A percentile compares a stretch with the other conserved stretches of the same genome.
These are phyloP conservation scores for Fraxinus anomala DNA, from an alignment of 257 asterid species.

Conservation along the genomic window DNA sequence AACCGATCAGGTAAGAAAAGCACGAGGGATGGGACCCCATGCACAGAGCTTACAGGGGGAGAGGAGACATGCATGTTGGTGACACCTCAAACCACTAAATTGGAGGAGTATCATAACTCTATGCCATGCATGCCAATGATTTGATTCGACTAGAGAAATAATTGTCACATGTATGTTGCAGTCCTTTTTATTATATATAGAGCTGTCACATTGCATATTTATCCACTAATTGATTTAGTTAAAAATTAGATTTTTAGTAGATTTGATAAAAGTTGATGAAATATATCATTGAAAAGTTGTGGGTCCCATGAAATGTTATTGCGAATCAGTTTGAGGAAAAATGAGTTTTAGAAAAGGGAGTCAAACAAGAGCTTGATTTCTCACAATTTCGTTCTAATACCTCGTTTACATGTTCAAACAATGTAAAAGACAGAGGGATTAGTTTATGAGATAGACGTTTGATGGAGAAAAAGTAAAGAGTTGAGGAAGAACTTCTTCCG, in stretches of 20 bases:
- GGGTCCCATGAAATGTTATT: too few species aligned
- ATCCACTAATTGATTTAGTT: neutral
- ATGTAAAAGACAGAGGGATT: neutral
- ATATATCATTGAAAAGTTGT: too few species aligned
- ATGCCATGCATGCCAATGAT: constrained; percentile 26
- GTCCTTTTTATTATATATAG: constrained; percentile 16
- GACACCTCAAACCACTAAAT: constrained; percentile 37
- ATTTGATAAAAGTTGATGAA: too few species aligned
- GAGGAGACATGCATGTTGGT: constrained; percentile 50
- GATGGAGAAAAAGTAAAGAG: neutral
- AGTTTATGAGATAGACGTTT: neutral
- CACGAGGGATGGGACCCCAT: constrained; percentile 54
- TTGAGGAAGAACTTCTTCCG: neutral
- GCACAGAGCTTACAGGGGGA: constrained; percentile 17
- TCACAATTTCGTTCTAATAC: neutral
- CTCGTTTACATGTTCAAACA: too few species aligned
- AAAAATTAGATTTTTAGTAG: too few species aligned
- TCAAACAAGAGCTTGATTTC: too few species aligned
- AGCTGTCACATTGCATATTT: constrained; percentile 36
- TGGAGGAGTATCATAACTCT: constrained; percentile 9
- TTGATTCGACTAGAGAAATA: constrained; percentile 43
- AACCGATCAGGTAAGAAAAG: constrained; percentile 14
- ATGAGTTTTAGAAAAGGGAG: too few species aligned
- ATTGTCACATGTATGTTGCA: constrained; percentile 43
- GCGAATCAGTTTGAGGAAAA: too few species aligned